Evolutionary conservation across 352 stramenopile species (phyloP).

Genomic region (Phytopythium chamaehyphon): DNA sequence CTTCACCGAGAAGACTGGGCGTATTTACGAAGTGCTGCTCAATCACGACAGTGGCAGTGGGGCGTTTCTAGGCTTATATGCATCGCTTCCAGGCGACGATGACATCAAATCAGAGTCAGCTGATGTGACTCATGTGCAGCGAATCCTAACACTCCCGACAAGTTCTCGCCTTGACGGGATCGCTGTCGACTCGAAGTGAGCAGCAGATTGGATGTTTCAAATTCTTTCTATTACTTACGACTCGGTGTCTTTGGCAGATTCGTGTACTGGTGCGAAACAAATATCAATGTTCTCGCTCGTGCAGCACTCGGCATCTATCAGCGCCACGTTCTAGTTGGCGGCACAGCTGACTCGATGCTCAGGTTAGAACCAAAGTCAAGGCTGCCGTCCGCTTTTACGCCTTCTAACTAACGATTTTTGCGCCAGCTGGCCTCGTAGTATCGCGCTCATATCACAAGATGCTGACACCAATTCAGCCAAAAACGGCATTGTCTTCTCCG

Average conservation of each 20-base stretch:
- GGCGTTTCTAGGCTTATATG: constrained; percentile 6
- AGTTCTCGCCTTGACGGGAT: constrained; percentile 57
- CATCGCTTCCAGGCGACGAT: constrained; percentile 6
- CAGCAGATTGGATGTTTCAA: not conserved
- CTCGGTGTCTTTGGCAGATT: constrained; percentile 18
- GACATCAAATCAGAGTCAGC: constrained; percentile 9
- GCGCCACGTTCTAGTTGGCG: constrained; percentile 47
- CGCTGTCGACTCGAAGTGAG: constrained; percentile 47
- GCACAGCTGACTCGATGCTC: constrained; percentile 41
- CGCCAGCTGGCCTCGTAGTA: constrained; percentile 51
- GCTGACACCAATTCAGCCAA: constrained; percentile 24
- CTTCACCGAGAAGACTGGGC: constrained; percentile 71
- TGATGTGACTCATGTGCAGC: constrained; percentile 7
- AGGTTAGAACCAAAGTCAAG: constrained; percentile 28
- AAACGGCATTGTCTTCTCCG: constrained; percentile 45
- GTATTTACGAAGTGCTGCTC: constrained; percentile 31
- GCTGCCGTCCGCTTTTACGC: not conserved
- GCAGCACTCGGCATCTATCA: constrained; percentile 38
- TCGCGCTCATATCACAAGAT: constrained; percentile 38
- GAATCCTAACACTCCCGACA: constrained; percentile 37
- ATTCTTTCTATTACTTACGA: constrained; percentile 3
- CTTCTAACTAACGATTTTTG: not conserved
- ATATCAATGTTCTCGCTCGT: constrained; percentile 53
- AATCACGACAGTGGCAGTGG: not conserved
- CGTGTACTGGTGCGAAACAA: constrained; percentile 71